Conservation (phyloP, 2,329 filamentous ascomycete genomes). For the Penicillium hesseltinei region DNA sequence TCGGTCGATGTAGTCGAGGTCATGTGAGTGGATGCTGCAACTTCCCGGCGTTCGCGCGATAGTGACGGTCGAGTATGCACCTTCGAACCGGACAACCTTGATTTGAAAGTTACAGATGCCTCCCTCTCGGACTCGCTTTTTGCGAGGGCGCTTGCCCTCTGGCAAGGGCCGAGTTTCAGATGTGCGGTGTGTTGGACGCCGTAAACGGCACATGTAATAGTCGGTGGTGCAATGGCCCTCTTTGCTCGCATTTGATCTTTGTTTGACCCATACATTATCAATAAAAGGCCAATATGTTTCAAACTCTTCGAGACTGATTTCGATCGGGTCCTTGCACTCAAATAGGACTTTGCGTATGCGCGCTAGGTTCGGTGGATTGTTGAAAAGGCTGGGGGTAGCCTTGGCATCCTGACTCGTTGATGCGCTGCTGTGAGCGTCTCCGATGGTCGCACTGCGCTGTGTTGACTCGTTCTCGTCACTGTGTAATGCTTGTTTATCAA, state of each 20-base stretch:
- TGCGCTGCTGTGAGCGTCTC: background rate
- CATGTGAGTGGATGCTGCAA: constrained; percentile 44
- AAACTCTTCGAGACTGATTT: constrained; percentile 47
- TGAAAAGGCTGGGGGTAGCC: constrained; percentile 33
- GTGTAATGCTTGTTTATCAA: constrained; percentile 20
- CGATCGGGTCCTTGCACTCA: constrained; percentile 47
- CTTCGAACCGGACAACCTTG: constrained; percentile 47
- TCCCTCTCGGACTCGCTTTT: constrained; percentile 46
- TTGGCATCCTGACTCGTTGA: constrained; percentile 3
- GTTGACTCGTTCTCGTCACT: constrained; percentile 4
- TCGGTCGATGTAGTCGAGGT: constrained; percentile 49
- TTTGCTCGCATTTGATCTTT: constrained; percentile 43
- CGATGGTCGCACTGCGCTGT: background rate
- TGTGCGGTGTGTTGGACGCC: constrained; percentile 40
- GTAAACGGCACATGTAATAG: constrained; percentile 49
- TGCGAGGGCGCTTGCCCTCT: constrained; percentile 47
- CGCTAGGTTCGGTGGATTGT: constrained; percentile 45
- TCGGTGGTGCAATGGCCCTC: constrained; percentile 45
- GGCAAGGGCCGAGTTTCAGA: constrained; percentile 43
- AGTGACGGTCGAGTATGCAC: constrained; percentile 44
- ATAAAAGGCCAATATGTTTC: constrained; percentile 50
- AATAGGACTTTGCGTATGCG: constrained; percentile 46
- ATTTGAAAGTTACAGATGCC: constrained; percentile 50
- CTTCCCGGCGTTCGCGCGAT: constrained; percentile 44
- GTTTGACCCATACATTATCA: constrained; percentile 52